These are phyloP conservation scores for Russula lepida DNA, from an alignment of 768 basidiomycete genomes.

Conservation along the genomic window DNA sequence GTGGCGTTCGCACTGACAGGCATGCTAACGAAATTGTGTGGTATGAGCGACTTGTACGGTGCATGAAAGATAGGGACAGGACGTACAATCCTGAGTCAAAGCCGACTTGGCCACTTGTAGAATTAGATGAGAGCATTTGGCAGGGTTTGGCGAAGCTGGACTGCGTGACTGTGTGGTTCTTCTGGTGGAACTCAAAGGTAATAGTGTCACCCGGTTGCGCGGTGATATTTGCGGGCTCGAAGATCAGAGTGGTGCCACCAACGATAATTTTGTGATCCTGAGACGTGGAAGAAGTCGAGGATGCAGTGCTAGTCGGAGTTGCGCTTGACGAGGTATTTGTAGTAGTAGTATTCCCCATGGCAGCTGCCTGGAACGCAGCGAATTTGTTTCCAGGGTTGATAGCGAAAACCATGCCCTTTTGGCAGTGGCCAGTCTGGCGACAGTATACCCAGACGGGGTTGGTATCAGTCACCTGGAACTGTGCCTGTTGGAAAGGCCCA, in stretches of 20 bases:
- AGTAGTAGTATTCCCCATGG: slow-evolving; percentile 30
- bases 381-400: slow-evolving; percentile 52
- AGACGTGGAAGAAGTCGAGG: slow-evolving; percentile 18
- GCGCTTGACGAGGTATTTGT: slow-evolving; percentile 25
- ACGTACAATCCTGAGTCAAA: slow-evolving; percentile 36
- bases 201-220: slow-evolving; percentile 33
- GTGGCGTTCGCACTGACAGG: slow-evolving; percentile 38
- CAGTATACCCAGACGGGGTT: slow-evolving; percentile 55
- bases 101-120: slow-evolving; percentile 36
- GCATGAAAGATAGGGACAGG: not conserved
- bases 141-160: slow-evolving; percentile 32
- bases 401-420: slow-evolving; percentile 57
- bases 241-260: slow-evolving; percentile 25
- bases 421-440: slow-evolving; percentile 47
- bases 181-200: slow-evolving; percentile 35
- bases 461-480: slow-evolving; percentile 34
- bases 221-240: slow-evolving; percentile 30
- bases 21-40: slow-evolving; percentile 29
- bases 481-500: slow-evolving; percentile 39
- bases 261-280: slow-evolving; percentile 28
- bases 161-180: slow-evolving; percentile 35
- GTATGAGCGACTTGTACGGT: not conserved
- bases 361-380: slow-evolving; percentile 46
- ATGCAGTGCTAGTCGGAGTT: slow-evolving; percentile 26
- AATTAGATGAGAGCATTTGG: slow-evolving; percentile 33